Base-by-base conservation (phyloP, 805 yeast species). In the Zygosaccharomyces gambellarensis region DNA sequence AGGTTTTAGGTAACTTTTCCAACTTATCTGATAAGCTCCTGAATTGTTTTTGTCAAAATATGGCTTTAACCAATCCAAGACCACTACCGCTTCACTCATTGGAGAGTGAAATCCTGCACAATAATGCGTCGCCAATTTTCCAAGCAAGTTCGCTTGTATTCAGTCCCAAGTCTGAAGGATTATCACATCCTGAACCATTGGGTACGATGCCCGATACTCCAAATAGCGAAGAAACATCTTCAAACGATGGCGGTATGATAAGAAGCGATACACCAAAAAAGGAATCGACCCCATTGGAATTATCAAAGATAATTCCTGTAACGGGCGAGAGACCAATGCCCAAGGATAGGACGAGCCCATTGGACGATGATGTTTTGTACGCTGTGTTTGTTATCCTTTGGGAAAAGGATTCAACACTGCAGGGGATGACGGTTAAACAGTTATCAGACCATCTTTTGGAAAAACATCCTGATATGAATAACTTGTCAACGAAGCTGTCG, bases 401-500 rank as follows among this genome's bases (percentile, higher is more conserved):
- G 66, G 90, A 84, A 52, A 72, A 77, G 53, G 95, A 87, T 62
- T 69, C 83, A 1, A 77, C 76, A 46, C 83, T 86, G 45, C 74
- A 76, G 51, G 95, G 95, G 55, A 85, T 87, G 90, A 87, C 95
- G n/a, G 95, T 87, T 29, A 87, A 87, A 62, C 95, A 87, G 63
- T 78, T 87, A 51, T 87, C 95, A 69, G 95, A 87, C 65, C 77
- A 83, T 49, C 71, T 87, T 43, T 71, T 82, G 44, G 87, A 81
- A 48, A 77, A 79, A 58, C 92, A 87, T 64, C 95, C 95, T 1
- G 90, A 85, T 44, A 87, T 86, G 90, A 86, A 90, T 4, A 85
- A 81, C 51, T 67, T 87, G 51, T 83, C 90, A 3, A 83, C 92
- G 17, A 87, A 87, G 61, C 83, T 92, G 12, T 85, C 92, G 23